Evolutionary conservation across 2,329 filamentous ascomycete species (phyloP), one percentile per base, ranked within the genome.

Genomic region (Fusarium drepaniforme): DNA sequence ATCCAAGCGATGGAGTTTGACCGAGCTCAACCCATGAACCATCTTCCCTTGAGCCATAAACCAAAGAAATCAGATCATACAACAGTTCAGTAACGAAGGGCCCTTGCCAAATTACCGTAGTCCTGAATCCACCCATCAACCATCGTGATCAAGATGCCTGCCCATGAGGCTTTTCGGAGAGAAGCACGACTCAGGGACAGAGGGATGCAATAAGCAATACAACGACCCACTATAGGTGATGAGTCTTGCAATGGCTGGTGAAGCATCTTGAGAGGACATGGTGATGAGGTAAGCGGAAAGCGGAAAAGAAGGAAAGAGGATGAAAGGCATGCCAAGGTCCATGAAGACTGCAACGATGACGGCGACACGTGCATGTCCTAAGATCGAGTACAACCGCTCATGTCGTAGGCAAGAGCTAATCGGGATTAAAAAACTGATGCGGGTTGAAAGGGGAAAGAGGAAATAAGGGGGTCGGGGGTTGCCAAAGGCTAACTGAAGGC

Each of bases 271-370:
- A 12, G 25, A 21, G 13, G 49, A 18, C 38, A 35, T 15, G 7
- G 37, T 15, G 15, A 25, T 28, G 37, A 46, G 28, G 51, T 37
- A 7, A 11, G 33, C 53, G 53, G 28, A 21, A 56, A 56, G 53
- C 28, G 23, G 37, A 38, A 59, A 35, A 38, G 38, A 42, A 37
- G 37, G 33, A 64, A 15, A 58, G 30, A 58, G 15, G 9, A n/a
- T 25, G 25, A n/a, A 21, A 18, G 53, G n/a, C 30, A 25, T 21
- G 28, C 8, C 6, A 18, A 59, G 51, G 21, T 15, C 63, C 28
- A 65, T 38, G 37, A 59, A 46, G 35, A 58, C 25, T 65, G 51
- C 28, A 65, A 65, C 63, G 21, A 58, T 59, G 21, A 58, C 63
- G 63, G 63, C 18, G 21, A 9, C n/a, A 42, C 57, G 18, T 15